Evolutionary conservation across 352 stramenopile genomes (phyloP).

Genomic region (Phytophthora quininea): DNA sequence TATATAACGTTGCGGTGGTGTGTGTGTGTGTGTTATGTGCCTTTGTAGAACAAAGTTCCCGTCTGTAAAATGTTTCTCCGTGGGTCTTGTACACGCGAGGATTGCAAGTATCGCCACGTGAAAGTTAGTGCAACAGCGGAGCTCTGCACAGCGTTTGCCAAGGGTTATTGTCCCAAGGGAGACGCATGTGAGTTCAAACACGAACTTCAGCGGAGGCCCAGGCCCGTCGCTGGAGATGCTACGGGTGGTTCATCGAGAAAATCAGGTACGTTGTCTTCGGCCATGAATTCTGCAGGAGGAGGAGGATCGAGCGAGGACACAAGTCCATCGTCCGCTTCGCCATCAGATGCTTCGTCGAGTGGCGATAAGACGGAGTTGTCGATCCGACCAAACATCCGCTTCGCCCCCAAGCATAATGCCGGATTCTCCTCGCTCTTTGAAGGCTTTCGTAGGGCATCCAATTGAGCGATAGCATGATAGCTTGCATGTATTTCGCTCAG

Average conservation of each 20-base stretch:
- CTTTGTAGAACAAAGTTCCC: constrained; percentile 78
- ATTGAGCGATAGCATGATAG: constrained; percentile 14
- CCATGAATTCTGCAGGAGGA: neutral
- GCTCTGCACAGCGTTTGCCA: constrained; percentile 69
- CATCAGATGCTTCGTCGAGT: constrained; percentile 15
- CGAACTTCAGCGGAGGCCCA: constrained; percentile 42
- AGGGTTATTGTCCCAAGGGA: constrained; percentile 72
- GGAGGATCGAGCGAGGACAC: neutral
- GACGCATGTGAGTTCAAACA: constrained; percentile 62
- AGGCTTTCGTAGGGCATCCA: constrained; percentile 28
- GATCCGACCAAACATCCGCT: constrained; percentile 75
- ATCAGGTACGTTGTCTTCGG: constrained; percentile 45
- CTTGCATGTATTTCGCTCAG: constrained; percentile 11
- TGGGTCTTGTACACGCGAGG: constrained; percentile 71
- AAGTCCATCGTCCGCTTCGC: constrained; percentile 6
- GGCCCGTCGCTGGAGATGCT: constrained; percentile 4
- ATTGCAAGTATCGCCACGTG: constrained; percentile 81
- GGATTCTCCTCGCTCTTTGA: constrained; percentile 59
- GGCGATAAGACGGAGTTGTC: constrained; percentile 36
- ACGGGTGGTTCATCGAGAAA: constrained; percentile 9
- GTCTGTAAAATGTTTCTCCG: constrained; percentile 84
- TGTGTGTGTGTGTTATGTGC: constrained; percentile 10
- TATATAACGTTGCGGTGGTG: constrained; percentile 33
- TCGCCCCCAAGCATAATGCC: constrained; percentile 55
- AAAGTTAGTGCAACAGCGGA: constrained; percentile 74